Evolutionary conservation across 192 early-diverging fungal genomes (phyloP), one percentile per base, ranked within the genome.

Genomic region (Backusella parvicylindrica): DNA sequence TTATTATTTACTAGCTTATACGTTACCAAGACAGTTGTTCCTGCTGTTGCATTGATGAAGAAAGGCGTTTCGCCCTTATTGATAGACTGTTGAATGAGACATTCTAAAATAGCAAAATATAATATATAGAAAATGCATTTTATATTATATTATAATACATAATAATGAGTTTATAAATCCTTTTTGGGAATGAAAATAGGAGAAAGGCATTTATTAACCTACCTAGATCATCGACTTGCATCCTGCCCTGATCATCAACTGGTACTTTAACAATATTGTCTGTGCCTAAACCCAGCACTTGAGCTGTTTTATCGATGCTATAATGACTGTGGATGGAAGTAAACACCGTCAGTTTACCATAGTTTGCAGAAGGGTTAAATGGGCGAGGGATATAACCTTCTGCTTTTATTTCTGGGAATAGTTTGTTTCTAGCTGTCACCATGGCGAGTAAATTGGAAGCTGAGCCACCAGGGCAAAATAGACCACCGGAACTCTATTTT

Each of bases 21-120:
- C 16, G 64, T 60, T 71, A 86, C 85, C 71, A 96, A 79, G 16
- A 96, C 93, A 3, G 93, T 96, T 3, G 94, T 96, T 38, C 94
- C 94, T 43, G 91, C 88, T 0, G 94, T 96, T 9, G 89, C 90
- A 76, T 92, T 93, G 77, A 96, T 88, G 74, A 95, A 94, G 69
- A 93, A 94, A 16, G 94, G 94, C 12, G 82, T 82, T 8, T 86
- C 86, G 18, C 86, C 90, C 1, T 71, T 18, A 7, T 71, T 79
- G 3, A 86, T 50, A 0, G 84, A 79, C 11, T 70, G 64, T 18
- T 77, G 75, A 16, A 93, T 81, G 43, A 87, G 33, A 1, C 73
- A 75, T 37, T 85, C 87, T 86, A 82, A 35, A 36, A 23, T 60
- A 60, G 53, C 26, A 60, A 60, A 60, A 60, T 60, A 60, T 60